Base-by-base conservation (phyloP, 1,139 yeast species). In the Debaryomyces udenii region DNA sequence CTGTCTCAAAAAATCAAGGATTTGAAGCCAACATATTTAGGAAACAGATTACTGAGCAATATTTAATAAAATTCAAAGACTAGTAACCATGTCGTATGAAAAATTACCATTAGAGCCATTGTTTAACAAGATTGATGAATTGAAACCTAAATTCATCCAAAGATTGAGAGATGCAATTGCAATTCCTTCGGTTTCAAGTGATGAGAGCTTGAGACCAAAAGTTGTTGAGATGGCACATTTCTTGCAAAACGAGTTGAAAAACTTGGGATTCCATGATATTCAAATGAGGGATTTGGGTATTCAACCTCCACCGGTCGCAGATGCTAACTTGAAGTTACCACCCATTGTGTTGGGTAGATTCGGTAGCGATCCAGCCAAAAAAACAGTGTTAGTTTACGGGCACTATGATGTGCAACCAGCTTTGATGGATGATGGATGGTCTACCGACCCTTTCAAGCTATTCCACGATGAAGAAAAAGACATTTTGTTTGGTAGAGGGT, bases 371-470 rank as follows among this genome's bases (percentile, higher is more conserved):
- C 83, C 96, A 30, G 50, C 63, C 28, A 86, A 87, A 73, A 91
- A 90, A 68, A 93, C 90, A 20, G 86, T 94, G 32, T 78, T 94
- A 53, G 84, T 94, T 38, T 93, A 93, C 62, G 99, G 98, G 28
- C 99, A 93, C 65, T 91, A 91, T 67, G 99, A 93, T 57, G 99
- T 93, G 46, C 99, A 93, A 71, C 99, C 99, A 6, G 99, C 99
- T 13, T 69, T 78, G 38, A 57, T 74, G 48, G 96, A 87, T 55
- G 99, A 93, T 61, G 99, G 99, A 26, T 93, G 99, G 99, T 72
- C 76, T 57, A 79, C 95, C 36, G 96, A 90, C 50, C 99, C 99
- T 9, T 93, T 93, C 67, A 73, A 71, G 43, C 68, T 93, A 59
- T 75, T 77, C 47, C 67, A 66, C 48, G 76, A 73, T 49, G 77